These are phyloP conservation scores for Sarocladiaceae sp. DNA, from an alignment of 2,329 filamentous ascomycete genomes.

Conservation along the genomic window DNA sequence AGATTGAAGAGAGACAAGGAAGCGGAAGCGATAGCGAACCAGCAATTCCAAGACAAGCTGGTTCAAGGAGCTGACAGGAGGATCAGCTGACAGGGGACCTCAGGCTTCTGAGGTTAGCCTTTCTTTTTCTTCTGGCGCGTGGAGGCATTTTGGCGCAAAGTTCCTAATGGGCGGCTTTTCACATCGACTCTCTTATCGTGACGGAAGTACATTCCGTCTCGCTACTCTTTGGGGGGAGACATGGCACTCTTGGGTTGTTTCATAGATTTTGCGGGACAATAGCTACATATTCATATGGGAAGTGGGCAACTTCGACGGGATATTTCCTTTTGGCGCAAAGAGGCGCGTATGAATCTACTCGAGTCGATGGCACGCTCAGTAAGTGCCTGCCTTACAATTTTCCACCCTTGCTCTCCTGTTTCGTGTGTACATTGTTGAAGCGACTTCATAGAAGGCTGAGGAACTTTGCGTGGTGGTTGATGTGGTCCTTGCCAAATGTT, in stretches of 20 bases:
- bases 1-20: slow-evolving; percentile 65
- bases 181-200: no score
- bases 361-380: background rate
- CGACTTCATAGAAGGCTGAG: slow-evolving; percentile 41
- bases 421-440: no score
- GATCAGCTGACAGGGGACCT: slow-evolving; percentile 43
- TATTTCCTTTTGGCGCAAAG: background rate
- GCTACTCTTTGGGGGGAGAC: no score
- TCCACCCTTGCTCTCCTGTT: no score
- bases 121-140: background rate
- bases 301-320: background rate
- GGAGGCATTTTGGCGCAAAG: no score
- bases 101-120: background rate
- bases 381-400: no score
- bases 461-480: slow-evolving; percentile 86
- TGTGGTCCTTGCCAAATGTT: slow-evolving; percentile 81
- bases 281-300: background rate
- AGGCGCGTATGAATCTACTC: background rate
- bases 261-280: background rate
- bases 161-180: no score
- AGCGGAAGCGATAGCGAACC: slow-evolving; percentile 39
- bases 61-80: slow-evolving; percentile 40
- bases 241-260: background rate
- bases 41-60: slow-evolving; percentile 22
- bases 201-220: no score